A percentile compares a stretch with the other conserved stretches of the same genome.
phyloP scores from a whole-genome alignment of 768 basidiomycete genomes.

The Amanita jacksonii region DNA sequence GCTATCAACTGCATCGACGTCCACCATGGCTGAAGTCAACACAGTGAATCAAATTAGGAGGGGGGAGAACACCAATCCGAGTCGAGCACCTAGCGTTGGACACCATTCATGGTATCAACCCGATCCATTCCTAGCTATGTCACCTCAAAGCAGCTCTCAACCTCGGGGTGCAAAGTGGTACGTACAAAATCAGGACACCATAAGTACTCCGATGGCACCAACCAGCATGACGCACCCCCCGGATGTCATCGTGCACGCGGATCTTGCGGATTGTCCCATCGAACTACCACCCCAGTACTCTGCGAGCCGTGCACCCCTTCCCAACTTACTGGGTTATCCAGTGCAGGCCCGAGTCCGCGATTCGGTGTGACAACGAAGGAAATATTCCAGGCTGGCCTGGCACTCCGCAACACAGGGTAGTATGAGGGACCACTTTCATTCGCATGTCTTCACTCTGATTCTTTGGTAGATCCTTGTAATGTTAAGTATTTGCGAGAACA shows the following conservation, averaged over 20 bases:
- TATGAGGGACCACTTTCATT: too few relatives aligned
- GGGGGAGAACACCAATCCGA: neutral
- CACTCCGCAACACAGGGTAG: too few relatives aligned
- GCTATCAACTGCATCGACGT: neutral
- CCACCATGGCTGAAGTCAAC: neutral
- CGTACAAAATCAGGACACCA: neutral
- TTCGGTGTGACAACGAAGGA: too few relatives aligned
- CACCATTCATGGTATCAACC: neutral
- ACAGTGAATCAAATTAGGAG: neutral
- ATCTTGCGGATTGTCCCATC: constrained; percentile 19
- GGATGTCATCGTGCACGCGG: constrained; percentile 19
- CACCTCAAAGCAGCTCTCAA: neutral
- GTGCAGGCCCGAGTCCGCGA: constrained; percentile 1
- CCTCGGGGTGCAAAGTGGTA: constrained; percentile 4
- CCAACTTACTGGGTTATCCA: constrained; percentile 12
- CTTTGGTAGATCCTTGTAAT: too few relatives aligned
- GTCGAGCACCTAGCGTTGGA: neutral
- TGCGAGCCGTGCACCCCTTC: constrained; percentile 18
- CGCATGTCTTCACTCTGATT: too few relatives aligned
- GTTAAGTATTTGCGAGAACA: too few relatives aligned
- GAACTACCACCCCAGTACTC: constrained; percentile 25
- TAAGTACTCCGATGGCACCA: neutral
- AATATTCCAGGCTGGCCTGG: too few relatives aligned
- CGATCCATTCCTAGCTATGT: neutral
- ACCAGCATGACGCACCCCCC: constrained; percentile 1